phyloP scores from a whole-genome alignment of 352 stramenopile species.

The Pythium myriotylum region DNA sequence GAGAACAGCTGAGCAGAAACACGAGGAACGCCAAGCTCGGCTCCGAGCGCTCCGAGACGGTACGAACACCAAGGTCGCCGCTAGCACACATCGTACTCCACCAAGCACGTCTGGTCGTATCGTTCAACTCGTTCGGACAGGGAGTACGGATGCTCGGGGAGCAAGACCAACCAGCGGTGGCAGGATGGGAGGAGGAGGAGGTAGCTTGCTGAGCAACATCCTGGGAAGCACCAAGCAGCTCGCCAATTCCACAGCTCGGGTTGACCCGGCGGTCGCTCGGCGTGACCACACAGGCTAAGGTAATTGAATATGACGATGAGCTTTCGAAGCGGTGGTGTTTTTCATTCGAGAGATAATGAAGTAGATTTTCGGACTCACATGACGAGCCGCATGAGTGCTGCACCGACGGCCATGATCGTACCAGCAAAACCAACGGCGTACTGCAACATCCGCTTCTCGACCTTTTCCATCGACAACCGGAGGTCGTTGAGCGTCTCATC shows the following conservation, averaged over 20 bases:
- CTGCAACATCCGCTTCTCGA: conserved; percentile 89
- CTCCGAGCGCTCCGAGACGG: conserved; percentile 17
- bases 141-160: background rate
- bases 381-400: conserved; percentile 72
- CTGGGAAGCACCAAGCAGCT: conserved; percentile 67
- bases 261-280: conserved; percentile 49
- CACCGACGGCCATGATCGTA: conserved; percentile 87
- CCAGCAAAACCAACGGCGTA: conserved; percentile 87
- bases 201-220: conserved; percentile 60
- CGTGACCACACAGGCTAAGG: conserved; percentile 33
- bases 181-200: conserved; percentile 17
- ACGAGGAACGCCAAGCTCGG: conserved; percentile 26
- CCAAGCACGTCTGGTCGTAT: conserved; percentile 17
- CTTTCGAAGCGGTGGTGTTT: too few relatives aligned
- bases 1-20: conserved; percentile 26
- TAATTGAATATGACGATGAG: conserved; percentile 25
- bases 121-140: conserved; percentile 24
- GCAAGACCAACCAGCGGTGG: background rate
- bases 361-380: conserved; percentile 38
- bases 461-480: conserved; percentile 87
- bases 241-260: conserved; percentile 62
- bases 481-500: conserved; percentile 88
- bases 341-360: too few relatives aligned
- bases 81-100: background rate
- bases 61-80: background rate